Conservation (phyloP, 148 eudicot species). For the Spergularia bocconei region DNA sequence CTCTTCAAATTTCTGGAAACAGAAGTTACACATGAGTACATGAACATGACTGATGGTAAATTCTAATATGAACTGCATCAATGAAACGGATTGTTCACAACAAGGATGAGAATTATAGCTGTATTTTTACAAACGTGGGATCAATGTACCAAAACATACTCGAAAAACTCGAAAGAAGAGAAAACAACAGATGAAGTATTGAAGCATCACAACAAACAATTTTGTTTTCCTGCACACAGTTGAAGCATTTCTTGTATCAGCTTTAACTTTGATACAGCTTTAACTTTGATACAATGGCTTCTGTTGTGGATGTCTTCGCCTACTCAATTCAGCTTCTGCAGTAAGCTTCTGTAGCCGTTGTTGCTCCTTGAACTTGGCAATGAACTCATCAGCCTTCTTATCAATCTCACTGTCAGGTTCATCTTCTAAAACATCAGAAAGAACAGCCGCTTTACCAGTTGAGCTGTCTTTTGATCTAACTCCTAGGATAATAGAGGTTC, state of each 20-base stretch:
- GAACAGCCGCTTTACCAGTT: constrained; percentile 26
- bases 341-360: constrained; percentile 69
- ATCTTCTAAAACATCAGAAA: constrained; percentile 31
- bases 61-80: too few species aligned
- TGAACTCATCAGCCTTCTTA: constrained; percentile 84
- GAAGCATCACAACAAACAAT: background rate
- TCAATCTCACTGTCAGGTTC: constrained; percentile 69
- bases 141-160: background rate
- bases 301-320: constrained; percentile 10
- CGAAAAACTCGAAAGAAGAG: too few species aligned
- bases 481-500: constrained; percentile 30
- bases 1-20: too few species aligned
- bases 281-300: constrained; percentile 10
- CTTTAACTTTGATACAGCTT: constrained; percentile 18
- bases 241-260: background rate
- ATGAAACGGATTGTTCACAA: too few species aligned
- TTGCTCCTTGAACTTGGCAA: constrained; percentile 88
- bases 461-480: constrained; percentile 31
- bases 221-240: background rate
- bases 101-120: background rate
- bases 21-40: too few species aligned
- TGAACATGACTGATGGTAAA: too few species aligned
- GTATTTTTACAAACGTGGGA: background rate
- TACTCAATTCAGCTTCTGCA: constrained; percentile 26
- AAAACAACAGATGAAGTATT: background rate